Evolutionary conservation across 345 rosid species (phyloP), one percentile per base, ranked within the genome.

Genomic region (Euphorbia pulcherrima): DNA sequence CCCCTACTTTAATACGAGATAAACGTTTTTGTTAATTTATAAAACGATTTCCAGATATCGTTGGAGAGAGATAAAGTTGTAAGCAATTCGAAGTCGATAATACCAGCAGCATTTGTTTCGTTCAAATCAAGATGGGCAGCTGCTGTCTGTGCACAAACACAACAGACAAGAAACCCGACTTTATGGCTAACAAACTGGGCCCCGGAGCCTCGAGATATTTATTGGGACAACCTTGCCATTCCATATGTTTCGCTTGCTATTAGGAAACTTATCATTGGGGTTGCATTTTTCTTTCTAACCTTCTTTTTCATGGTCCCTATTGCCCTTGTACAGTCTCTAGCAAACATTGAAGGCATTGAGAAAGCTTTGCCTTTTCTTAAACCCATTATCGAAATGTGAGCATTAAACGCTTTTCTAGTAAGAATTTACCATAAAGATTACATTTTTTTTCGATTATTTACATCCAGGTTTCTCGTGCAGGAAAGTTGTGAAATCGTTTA

Each of bases 241-340:
- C 98, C 97, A 24, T 93, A 76, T 79, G 98, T 93, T 69, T 89
- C 86, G 0, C 92, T 93, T 39, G 60, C 97, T 9, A 72, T 90
- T 27, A 77, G 96, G 71, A 87, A 91, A 75, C 91, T 93, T 23
- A 68, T 89, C 0, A 47, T 85, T 24, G 88, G 81, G 16, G 84
- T 87, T 0, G 87, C 89, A 3, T 89, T 85, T 81, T 93, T 93
- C 86, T 89, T 90, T 70, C 95, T 93, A 28, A 86, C 98, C 58
- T 90, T 93, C 84, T 93, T 89, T 79, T 93, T 93, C 91, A 86
- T 93, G 92, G 87, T 93, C 63, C 98, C 98, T 12, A 93, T 93
- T 41, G 90, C 96, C 5, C 73, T 87, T 8, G 97, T 93, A 9
- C 98, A 93, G 64, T 87, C 98, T 61, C 88, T 93, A 1, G 98